These are phyloP conservation scores for Phragmites australis DNA, from an alignment of 176 grass and related monocot genomes.

Conservation along the genomic window DNA sequence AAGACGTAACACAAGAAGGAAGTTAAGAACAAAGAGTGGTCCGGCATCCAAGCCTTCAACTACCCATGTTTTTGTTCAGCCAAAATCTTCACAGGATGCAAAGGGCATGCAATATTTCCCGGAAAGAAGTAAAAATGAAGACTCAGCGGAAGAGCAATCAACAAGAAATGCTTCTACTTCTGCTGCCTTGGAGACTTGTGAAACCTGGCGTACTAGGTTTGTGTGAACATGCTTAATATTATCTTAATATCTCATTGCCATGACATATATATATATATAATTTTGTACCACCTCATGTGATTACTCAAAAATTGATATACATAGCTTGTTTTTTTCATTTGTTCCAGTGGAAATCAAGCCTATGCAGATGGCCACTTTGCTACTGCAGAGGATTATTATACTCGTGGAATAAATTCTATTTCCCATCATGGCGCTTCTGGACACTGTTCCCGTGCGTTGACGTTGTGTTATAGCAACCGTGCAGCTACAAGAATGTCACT, in stretches of 20 bases:
- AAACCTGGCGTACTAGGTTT: conserved; percentile 93
- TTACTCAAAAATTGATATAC: conserved; percentile 22
- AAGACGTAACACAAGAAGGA: conserved; percentile 70
- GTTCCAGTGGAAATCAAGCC: conserved; percentile 86
- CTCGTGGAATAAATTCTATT: conserved; percentile 77
- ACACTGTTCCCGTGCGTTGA: conserved; percentile 56
- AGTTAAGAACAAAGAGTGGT: conserved; percentile 52
- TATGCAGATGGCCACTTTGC: conserved; percentile 82
- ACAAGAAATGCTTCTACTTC: conserved; percentile 35
- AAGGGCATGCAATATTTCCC: conserved; percentile 35
- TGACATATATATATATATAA: conserved; percentile 21
- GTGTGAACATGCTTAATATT: conserved; percentile 28
- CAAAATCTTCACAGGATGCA: conserved; percentile 40
- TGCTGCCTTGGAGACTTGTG: conserved; percentile 57
- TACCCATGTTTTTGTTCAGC: conserved; percentile 32
- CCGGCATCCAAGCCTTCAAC: conserved; percentile 37
- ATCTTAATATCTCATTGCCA: conserved; percentile 15
- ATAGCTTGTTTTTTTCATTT: conserved; percentile 40
- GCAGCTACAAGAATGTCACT: conserved; percentile 88
- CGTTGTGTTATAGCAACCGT: conserved; percentile 97
- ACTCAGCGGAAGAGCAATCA: conserved; percentile 34
- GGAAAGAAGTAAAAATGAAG: conserved; percentile 42
- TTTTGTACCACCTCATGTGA: background rate
- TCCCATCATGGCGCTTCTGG: conserved; percentile 46
- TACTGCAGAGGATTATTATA: conserved; percentile 92